Evolutionary conservation across 78 protist genomes (phyloP).

Genomic region (Dictyostelium intermedium): DNA sequence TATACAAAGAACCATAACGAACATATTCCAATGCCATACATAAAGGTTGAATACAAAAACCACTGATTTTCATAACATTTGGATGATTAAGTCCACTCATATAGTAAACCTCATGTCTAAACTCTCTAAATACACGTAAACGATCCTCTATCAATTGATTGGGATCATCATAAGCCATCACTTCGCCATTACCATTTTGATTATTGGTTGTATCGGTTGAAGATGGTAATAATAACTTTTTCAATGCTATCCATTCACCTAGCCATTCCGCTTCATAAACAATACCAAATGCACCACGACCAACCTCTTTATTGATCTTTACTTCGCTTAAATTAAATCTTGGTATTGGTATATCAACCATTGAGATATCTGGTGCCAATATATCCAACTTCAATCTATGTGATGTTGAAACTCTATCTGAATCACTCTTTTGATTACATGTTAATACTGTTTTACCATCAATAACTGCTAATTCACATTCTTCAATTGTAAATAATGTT

Average conservation of each 20-base stretch:
- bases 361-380: constrained; percentile 78
- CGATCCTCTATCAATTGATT: constrained; percentile 44
- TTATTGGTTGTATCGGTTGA: not conserved
- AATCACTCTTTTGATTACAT: constrained; percentile 31
- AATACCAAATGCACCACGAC: constrained; percentile 84
- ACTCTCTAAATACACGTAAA: constrained; percentile 65
- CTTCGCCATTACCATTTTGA: not conserved
- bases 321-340: constrained; percentile 55
- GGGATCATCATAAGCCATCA: not conserved
- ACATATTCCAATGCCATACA: constrained; percentile 84
- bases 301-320: constrained; percentile 61
- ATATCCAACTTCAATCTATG: constrained; percentile 58
- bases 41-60: constrained; percentile 74
- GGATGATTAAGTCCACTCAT: constrained; percentile 77
- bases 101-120: constrained; percentile 74
- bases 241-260: constrained; percentile 67
- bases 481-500: constrained; percentile 71
- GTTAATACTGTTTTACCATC: constrained; percentile 72
- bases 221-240: constrained; percentile 36
- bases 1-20: constrained; percentile 75
- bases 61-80: constrained; percentile 68
- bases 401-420: not conserved
- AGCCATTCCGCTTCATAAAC: constrained; percentile 76
- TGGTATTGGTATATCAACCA: constrained; percentile 79
- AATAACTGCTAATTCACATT: constrained; percentile 71